Evolutionary conservation across 192 early-diverging fungal species (phyloP), one percentile per base, ranked within the genome.

Genomic region (Spinellus fusiger): DNA sequence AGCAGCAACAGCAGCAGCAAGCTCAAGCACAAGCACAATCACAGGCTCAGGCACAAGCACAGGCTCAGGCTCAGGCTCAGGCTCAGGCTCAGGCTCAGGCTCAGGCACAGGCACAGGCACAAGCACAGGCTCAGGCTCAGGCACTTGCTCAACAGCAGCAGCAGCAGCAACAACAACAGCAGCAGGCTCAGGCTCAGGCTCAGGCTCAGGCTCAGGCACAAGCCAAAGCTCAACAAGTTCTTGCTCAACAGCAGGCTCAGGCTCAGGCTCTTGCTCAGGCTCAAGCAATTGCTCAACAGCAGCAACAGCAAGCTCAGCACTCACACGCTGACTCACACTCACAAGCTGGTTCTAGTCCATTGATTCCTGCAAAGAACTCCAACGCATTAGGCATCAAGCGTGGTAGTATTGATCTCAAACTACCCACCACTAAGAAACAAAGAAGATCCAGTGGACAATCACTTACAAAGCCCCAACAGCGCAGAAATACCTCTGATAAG

Each of bases 331-430:
- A 61, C 37, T 2, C 28, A 20, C n/a, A 54, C 49, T 5, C 49
- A 52, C 34, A 38, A 29, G 20, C 52, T 20, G 22, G 32, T 12
- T 31, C 53, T 13, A 25, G 51, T 28, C n/a, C 40, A 12, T 44
- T 18, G 3, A 12, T 52, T 54, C 20, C 62, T 55, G 5, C 53
- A 54, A 49, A 26, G 12, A 28, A 22, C 23, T 23, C 50, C 3
- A 44, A 10, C 10, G 15, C 13, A 31, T 49, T 34, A 13, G 44
- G 49, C 35, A 50, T 64, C 0, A 71, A 71, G 27, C 69, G 64
- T 55, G 56, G 25, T 6, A 71, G 59, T 40, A 65, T 71, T 22
- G 69, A 71, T 49, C 23, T 71, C n/a, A 71, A 71, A 20, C 52
- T 71, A 22, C 69, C 69, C 16, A 27, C 56, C 4, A 33, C 49